phyloP scores from a whole-genome alignment of 1,139 yeast species.

The Magnusiomyces clavatus region DNA sequence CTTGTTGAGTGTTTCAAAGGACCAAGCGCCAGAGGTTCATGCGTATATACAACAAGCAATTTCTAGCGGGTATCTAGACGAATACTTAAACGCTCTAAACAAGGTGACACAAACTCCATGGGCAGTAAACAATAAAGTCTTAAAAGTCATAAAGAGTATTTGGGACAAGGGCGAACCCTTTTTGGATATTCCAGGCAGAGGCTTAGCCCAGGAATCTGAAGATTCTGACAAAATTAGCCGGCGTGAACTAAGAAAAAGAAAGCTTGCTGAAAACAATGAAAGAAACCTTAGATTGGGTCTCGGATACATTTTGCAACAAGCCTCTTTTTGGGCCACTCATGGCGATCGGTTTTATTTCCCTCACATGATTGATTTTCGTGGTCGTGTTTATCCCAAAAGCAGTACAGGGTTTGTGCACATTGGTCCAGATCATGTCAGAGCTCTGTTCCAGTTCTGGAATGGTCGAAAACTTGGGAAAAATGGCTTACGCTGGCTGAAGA shows the following conservation, averaged over 20 bases:
- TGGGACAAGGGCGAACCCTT: conserved; percentile 74
- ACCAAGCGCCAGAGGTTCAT: conserved; percentile 68
- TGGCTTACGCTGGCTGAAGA: conserved; percentile 58
- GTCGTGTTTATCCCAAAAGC: conserved; percentile 78
- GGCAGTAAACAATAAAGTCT: conserved; percentile 68
- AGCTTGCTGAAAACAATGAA: too few relatives aligned
- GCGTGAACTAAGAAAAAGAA: not conserved
- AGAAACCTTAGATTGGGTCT: too few relatives aligned
- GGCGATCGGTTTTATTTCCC: conserved; percentile 75
- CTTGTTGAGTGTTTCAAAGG: conserved; percentile 50
- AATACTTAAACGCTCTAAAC: conserved; percentile 66
- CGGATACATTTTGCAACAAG: too few relatives aligned
- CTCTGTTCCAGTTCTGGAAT: conserved; percentile 57
- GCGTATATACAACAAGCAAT: conserved; percentile 77
- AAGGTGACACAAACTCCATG: conserved; percentile 81
- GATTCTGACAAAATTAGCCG: conserved; percentile 41
- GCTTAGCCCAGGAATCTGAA: conserved; percentile 23
- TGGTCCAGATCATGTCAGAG: conserved; percentile 58
- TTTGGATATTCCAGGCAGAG: conserved; percentile 58
- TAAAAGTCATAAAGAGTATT: conserved; percentile 54
- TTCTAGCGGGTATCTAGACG: conserved; percentile 50
- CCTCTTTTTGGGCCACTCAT: conserved; percentile 3
- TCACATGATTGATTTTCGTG: conserved; percentile 75
- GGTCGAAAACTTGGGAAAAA: conserved; percentile 48
- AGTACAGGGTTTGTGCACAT: conserved; percentile 50